Evolutionary conservation across 208 protist genomes (phyloP).

Genomic region (Crithidia expoeki): DNA sequence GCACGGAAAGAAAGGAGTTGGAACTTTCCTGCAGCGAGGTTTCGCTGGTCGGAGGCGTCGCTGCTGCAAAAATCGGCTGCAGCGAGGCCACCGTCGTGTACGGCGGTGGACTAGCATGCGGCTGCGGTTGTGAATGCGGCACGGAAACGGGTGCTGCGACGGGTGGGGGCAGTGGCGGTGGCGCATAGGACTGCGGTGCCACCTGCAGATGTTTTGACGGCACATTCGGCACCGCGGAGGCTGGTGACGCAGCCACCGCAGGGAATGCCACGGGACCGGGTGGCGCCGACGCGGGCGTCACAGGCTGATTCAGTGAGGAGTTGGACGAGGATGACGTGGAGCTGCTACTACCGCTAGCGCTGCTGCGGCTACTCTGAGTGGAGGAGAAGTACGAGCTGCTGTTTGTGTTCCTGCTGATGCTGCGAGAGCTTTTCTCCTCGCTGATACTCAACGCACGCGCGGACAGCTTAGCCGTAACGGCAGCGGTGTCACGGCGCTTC

Average conservation of each 20-base stretch:
- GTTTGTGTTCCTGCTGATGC: no score
- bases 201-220: not conserved
- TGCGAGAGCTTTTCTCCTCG: slow-evolving; percentile 16
- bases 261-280: not conserved
- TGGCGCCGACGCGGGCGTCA: slow-evolving; percentile 1
- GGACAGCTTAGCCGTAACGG: not conserved
- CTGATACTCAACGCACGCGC: slow-evolving; percentile 6
- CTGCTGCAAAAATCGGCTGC: not conserved
- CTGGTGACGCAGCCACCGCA: not conserved
- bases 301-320: slow-evolving; percentile 9
- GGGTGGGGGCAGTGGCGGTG: not conserved
- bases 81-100: slow-evolving; percentile 2
- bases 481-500: slow-evolving; percentile 1
- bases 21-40: slow-evolving; percentile 1
- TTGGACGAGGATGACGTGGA: slow-evolving; percentile 6
- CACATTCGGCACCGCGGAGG: not conserved
- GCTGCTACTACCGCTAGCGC: slow-evolving; percentile 16
- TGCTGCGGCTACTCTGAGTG: slow-evolving; percentile 21
- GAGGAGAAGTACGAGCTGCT: slow-evolving; percentile 27
- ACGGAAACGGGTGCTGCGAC: not conserved
- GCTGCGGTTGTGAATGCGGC: slow-evolving; percentile 3
- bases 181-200: not conserved
- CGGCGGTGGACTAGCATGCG: slow-evolving; percentile 3
- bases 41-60: not conserved
- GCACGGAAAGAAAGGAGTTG: slow-evolving; percentile 9